Conservation (phyloP, 2,329 filamentous ascomycete species). For the Colletotrichum caudatum region DNA sequence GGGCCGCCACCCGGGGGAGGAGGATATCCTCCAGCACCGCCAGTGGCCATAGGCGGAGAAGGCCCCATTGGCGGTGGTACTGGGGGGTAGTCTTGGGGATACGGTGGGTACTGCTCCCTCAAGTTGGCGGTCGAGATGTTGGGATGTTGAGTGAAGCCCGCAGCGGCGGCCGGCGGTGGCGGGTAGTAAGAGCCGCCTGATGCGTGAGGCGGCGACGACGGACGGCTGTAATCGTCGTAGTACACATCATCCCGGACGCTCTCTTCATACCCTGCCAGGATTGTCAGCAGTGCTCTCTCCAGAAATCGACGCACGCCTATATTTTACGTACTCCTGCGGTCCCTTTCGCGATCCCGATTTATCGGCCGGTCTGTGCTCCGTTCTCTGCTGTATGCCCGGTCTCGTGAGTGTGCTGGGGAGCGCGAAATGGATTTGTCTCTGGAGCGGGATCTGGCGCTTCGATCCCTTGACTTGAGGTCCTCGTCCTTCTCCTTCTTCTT, state of each 20-base stretch:
- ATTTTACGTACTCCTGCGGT: conserved; percentile 51
- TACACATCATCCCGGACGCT: conserved; percentile 52
- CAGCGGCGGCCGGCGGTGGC: conserved; percentile 45
- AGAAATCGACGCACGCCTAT: neutral
- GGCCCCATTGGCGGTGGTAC: conserved; percentile 51
- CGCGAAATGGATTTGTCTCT: conserved; percentile 33
- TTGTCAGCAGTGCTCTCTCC: conserved; percentile 33
- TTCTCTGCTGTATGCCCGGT: conserved; percentile 42
- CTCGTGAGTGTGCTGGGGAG: conserved; percentile 20
- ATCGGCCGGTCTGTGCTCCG: conserved; percentile 45
- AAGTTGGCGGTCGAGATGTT: conserved; percentile 50
- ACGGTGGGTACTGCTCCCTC: conserved; percentile 53
- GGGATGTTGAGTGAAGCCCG: conserved; percentile 54
- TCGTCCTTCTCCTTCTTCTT: conserved; percentile 60
- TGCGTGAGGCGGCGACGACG: conserved; percentile 62
- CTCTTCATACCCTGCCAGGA: conserved; percentile 51
- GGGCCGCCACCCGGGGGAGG: conserved; percentile 47
- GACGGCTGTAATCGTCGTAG: conserved; percentile 52
- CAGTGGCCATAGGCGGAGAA: conserved; percentile 44
- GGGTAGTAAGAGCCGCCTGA: conserved; percentile 65
- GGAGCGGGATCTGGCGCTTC: conserved; percentile 29
- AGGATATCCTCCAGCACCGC: conserved; percentile 45
- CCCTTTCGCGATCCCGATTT: conserved; percentile 47
- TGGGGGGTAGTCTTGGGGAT: conserved; percentile 59
- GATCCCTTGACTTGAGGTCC: conserved; percentile 40